A percentile compares a stretch with the other conserved stretches of the same genome.
Conservation (phyloP, 2,329 filamentous ascomycete species). For the Hypoxylon rubiginosum region DNA sequence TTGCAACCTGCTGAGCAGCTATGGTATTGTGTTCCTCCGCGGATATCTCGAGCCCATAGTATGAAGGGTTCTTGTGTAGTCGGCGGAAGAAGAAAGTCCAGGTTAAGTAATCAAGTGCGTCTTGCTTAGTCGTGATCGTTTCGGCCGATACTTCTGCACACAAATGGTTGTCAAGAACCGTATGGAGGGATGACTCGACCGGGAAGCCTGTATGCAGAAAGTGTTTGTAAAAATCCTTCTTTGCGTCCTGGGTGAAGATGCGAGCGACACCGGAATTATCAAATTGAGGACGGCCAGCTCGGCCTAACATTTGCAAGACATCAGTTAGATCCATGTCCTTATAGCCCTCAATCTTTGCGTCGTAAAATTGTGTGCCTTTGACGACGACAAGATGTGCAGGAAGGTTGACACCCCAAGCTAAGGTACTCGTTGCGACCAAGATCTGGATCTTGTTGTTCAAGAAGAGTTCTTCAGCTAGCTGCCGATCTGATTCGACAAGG, state of each 20-base stretch:
- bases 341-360: constrained; percentile 97
- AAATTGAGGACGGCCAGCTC: constrained; percentile 95
- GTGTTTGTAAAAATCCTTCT: constrained; percentile 99
- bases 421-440: constrained; percentile 92
- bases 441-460: constrained; percentile 99
- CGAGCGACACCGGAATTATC: constrained; percentile 95
- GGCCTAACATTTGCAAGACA: constrained; percentile 96
- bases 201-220: constrained; percentile 98
- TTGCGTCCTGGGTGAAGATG: constrained; percentile 96
- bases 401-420: constrained; percentile 98
- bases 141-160: constrained; percentile 94
- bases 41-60: constrained; percentile 95
- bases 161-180: constrained; percentile 96
- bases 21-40: constrained; percentile 92
- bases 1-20: constrained; percentile 86
- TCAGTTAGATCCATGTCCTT: constrained; percentile 99
- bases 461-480: constrained; percentile 93
- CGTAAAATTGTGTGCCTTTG: constrained; percentile 98
- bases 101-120: constrained; percentile 95
- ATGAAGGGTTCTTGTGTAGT: constrained; percentile 97
- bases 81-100: constrained; percentile 99
- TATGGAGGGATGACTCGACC: constrained; percentile 95
- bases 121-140: constrained; percentile 93
- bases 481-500: constrained; percentile 93
- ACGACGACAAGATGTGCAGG: constrained; percentile 97